Conservation (phyloP, 164 flowering plant species). For the Vitis labrusca region DNA sequence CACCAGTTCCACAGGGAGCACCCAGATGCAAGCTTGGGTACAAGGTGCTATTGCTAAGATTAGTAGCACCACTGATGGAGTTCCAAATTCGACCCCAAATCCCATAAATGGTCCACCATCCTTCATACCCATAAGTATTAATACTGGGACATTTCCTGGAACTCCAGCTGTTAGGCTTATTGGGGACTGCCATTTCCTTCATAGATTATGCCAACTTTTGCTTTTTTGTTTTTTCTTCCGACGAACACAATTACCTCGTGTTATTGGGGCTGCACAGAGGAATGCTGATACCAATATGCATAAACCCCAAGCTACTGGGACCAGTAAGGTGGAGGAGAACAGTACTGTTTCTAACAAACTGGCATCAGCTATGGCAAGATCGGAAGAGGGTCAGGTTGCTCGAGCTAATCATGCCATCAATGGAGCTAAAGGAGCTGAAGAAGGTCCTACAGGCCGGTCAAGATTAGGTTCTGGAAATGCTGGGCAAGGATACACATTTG, state of each 20-base stretch:
- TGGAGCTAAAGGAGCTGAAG: slow-evolving; percentile 79
- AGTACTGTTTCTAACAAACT: slow-evolving; percentile 46
- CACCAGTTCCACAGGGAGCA: slow-evolving; percentile 80
- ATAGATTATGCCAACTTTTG: slow-evolving; percentile 89
- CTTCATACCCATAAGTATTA: slow-evolving; percentile 95
- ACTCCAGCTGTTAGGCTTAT: slow-evolving; percentile 99
- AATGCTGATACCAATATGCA: slow-evolving; percentile 65
- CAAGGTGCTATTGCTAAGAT: slow-evolving; percentile 99
- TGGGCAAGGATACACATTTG: slow-evolving; percentile 97
- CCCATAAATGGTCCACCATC: slow-evolving; percentile 85
- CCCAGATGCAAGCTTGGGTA: slow-evolving; percentile 99
- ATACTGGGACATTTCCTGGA: slow-evolving; percentile 99
- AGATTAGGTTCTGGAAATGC: slow-evolving; percentile 94
- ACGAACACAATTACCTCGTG: slow-evolving; percentile 70
- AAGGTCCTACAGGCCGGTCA: slow-evolving; percentile 59
- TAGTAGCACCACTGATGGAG: slow-evolving; percentile 86
- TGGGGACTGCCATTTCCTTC: slow-evolving; percentile 98
- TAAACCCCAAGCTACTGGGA: slow-evolving; percentile 59
- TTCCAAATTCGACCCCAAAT: slow-evolving; percentile 67
- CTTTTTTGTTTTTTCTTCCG: slow-evolving; percentile 95
- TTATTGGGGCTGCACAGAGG: slow-evolving; percentile 53
- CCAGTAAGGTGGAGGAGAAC: slow-evolving; percentile 72
- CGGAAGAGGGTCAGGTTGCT: slow-evolving; percentile 63
- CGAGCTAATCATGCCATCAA: slow-evolving; percentile 56
- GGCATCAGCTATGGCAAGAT: slow-evolving; percentile 33